phyloP scores from a whole-genome alignment of 2,329 filamentous ascomycete species.

The Capronia coronata region DNA sequence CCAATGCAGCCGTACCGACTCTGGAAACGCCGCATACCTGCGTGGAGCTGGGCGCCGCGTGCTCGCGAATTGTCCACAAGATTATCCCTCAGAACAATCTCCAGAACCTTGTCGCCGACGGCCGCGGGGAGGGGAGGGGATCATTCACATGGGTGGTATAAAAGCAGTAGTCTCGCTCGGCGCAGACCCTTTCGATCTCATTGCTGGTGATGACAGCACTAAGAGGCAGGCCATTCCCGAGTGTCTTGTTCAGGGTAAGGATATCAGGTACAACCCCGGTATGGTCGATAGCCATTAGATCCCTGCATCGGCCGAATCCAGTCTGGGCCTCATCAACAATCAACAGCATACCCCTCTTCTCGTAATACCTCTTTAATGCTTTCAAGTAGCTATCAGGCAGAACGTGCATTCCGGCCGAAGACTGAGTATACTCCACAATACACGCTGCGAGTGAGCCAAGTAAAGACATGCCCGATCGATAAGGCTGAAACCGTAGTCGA shows the following conservation, averaged over 20 bases:
- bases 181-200: constrained; percentile 46
- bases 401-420: constrained; percentile 54
- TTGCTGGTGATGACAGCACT: constrained; percentile 52
- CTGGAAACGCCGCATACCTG: constrained; percentile 43
- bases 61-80: constrained; percentile 44
- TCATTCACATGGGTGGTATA: constrained; percentile 60
- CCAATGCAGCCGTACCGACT: constrained; percentile 54
- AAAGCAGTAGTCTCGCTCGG: constrained; percentile 49
- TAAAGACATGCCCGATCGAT: constrained; percentile 54
- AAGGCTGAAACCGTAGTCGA: constrained; percentile 57
- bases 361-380: constrained; percentile 50
- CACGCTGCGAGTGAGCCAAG: constrained; percentile 58
- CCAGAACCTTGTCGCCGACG: constrained; percentile 56
- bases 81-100: constrained; percentile 53
- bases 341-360: constrained; percentile 50
- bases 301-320: constrained; percentile 49
- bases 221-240: constrained; percentile 56
- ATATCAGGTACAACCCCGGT: constrained; percentile 55
- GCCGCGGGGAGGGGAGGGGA: constrained; percentile 54
- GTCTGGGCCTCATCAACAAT: constrained; percentile 59
- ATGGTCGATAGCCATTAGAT: constrained; percentile 55
- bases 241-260: constrained; percentile 54
- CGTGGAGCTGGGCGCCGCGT: constrained; percentile 44
- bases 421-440: constrained; percentile 56
- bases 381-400: constrained; percentile 54